Conservation (phyloP, 495 filamentous ascomycete genomes). For the Aspergillus taichungensis region DNA sequence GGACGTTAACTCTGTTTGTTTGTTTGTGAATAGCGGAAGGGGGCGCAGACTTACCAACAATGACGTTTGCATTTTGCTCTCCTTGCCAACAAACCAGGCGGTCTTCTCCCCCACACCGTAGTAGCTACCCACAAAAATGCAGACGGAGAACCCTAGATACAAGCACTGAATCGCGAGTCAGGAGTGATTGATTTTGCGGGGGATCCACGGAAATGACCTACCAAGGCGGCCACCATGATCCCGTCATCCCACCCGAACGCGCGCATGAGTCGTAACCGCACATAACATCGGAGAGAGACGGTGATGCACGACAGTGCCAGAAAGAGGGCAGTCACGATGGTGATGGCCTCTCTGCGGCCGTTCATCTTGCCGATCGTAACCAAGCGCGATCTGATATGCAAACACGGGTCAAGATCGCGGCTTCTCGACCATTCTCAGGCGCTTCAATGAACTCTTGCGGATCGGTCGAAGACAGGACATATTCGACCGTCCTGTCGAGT, state of each 20-base stretch:
- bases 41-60: slow-evolving; percentile 18
- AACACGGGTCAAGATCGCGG: too few species aligned
- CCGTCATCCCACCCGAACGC: slow-evolving; percentile 29
- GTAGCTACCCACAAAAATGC: slow-evolving; percentile 20
- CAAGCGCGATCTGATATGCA: too few species aligned
- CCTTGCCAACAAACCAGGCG: slow-evolving; percentile 13
- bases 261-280: slow-evolving; percentile 20
- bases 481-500: too few species aligned
- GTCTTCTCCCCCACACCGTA: slow-evolving; percentile 23
- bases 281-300: slow-evolving; percentile 21
- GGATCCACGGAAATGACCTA: slow-evolving; percentile 1
- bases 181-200: background rate
- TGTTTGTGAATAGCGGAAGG: background rate
- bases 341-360: slow-evolving; percentile 18
- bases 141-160: slow-evolving; percentile 21
- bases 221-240: slow-evolving; percentile 24
- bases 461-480: too few species aligned
- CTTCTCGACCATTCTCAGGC: too few species aligned
- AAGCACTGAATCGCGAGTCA: slow-evolving; percentile 6
- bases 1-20: background rate
- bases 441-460: too few species aligned
- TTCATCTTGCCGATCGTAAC: background rate
- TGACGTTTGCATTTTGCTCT: slow-evolving; percentile 14
- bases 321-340: slow-evolving; percentile 23
- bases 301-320: slow-evolving; percentile 19